Percentiles rank a stretch among this genome's conserved stretches.
phyloP scores from a whole-genome alignment of 1,139 yeast species.

The Debaryomycetaceae sp. region DNA sequence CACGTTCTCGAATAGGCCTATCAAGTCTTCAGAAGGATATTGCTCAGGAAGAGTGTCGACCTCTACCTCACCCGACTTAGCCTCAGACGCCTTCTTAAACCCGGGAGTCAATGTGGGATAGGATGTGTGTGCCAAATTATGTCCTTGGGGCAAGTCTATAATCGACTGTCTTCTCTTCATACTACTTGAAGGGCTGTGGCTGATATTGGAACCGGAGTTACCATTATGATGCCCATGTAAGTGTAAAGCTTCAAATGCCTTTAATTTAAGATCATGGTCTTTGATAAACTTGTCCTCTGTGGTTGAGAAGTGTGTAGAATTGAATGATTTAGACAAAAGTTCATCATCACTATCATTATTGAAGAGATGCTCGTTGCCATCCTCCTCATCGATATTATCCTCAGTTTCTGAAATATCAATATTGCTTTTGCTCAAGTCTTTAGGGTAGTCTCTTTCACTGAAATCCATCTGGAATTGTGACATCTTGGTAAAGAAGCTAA shows the following conservation, averaged over 20 bases:
- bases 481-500: not conserved
- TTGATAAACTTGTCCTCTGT: conserved; percentile 65
- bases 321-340: conserved; percentile 26
- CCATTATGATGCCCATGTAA: conserved; percentile 9
- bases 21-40: conserved; percentile 64
- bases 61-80: not conserved
- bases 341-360: conserved; percentile 25
- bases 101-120: conserved; percentile 9
- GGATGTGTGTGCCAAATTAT: not conserved
- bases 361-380: not conserved
- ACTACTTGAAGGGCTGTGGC: conserved; percentile 17
- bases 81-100: not conserved
- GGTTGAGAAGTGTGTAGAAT: conserved; percentile 58
- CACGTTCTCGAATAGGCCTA: conserved; percentile 67
- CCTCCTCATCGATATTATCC: not conserved
- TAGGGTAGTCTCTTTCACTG: not conserved
- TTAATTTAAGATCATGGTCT: conserved; percentile 68
- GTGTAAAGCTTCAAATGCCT: conserved; percentile 58
- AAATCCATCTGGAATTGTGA: not conserved
- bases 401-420: not conserved
- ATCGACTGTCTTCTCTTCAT: conserved; percentile 49
- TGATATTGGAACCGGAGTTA: conserved; percentile 9
- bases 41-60: conserved; percentile 62
- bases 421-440: not conserved
- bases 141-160: conserved; percentile 43